phyloP scores from a whole-genome alignment of 1,284 basidiomycete species.

The Athelia psychrophila region DNA sequence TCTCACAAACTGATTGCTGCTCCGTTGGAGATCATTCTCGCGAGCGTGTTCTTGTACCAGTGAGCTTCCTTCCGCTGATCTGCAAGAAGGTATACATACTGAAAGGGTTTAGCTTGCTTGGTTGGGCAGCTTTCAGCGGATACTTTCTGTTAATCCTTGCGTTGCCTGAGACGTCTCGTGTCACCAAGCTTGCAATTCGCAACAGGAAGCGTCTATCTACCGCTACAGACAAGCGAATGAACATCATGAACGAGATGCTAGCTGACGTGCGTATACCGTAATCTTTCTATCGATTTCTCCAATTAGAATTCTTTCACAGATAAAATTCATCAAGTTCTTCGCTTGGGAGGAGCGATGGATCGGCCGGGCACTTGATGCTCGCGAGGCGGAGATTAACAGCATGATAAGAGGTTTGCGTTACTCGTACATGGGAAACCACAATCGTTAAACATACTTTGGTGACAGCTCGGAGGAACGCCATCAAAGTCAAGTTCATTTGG shows the following conservation, averaged over 20 bases:
- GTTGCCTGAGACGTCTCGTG: constrained; percentile 71
- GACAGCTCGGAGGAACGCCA: constrained; percentile 61
- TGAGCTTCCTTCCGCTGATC: too few relatives aligned
- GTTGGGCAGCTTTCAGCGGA: constrained; percentile 82
- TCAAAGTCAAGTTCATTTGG: constrained; percentile 66
- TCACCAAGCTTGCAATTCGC: constrained; percentile 58
- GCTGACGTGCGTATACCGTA: constrained; percentile 45
- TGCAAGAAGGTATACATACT: too few relatives aligned
- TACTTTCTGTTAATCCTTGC: constrained; percentile 71
- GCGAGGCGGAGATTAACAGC: constrained; percentile 66
- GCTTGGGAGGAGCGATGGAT: constrained; percentile 83
- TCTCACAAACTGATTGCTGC: constrained; percentile 29
- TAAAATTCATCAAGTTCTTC: constrained; percentile 88
- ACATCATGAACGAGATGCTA: constrained; percentile 83
- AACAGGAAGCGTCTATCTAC: constrained; percentile 75
- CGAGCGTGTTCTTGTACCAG: constrained; percentile 76
- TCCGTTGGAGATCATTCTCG: constrained; percentile 82
- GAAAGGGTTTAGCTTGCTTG: constrained; percentile 69
- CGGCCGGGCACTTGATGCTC: constrained; percentile 50
- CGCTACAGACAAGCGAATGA: constrained; percentile 84
- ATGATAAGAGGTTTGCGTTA: constrained; percentile 58
- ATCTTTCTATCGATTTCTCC: not conserved
- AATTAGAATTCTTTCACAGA: constrained; percentile 23
- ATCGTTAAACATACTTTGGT: too few relatives aligned
- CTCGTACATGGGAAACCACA: too few relatives aligned